A percentile compares a stretch with the other conserved stretches of the same genome.
Evolutionary conservation across 148 eudicot genomes (phyloP).

Genomic region (Arbutus unedo): DNA sequence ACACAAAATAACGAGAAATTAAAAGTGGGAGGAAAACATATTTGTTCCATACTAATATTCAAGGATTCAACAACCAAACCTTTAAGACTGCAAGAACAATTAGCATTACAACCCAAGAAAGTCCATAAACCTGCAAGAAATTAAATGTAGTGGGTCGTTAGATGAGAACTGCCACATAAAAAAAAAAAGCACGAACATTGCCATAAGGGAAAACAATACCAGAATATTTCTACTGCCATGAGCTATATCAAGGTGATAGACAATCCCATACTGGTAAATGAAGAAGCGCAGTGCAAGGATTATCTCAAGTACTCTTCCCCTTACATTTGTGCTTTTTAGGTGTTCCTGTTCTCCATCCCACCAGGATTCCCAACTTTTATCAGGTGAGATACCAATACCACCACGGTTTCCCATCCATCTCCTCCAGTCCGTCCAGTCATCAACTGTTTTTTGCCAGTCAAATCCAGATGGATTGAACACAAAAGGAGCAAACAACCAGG

Average conservation of each 20-base stretch:
- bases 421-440: conserved; percentile 98
- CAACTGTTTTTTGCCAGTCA: conserved; percentile 99
- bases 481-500: conserved; percentile 98
- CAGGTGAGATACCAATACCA: conserved; percentile 77
- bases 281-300: conserved; percentile 75
- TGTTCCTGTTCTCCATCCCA: conserved; percentile 97
- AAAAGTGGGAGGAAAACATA: background rate
- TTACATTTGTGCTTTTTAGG: conserved; percentile 68
- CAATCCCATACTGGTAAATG: conserved; percentile 90
- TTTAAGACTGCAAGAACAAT: conserved; percentile 72
- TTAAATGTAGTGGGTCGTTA: conserved; percentile 1
- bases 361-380: conserved; percentile 99
- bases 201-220: conserved; percentile 35
- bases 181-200: background rate
- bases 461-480: conserved; percentile 96
- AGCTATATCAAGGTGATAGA: conserved; percentile 87
- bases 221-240: conserved; percentile 51
- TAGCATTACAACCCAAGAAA: conserved; percentile 95
- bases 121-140: conserved; percentile 76
- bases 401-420: conserved; percentile 99
- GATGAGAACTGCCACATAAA: background rate
- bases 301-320: conserved; percentile 83
- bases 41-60: background rate
- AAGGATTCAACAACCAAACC: conserved; percentile 39
- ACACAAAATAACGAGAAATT: background rate